Evolutionary conservation across 2,329 filamentous ascomycete species (phyloP).

Genomic region (Orbilia blumenaviensis): DNA sequence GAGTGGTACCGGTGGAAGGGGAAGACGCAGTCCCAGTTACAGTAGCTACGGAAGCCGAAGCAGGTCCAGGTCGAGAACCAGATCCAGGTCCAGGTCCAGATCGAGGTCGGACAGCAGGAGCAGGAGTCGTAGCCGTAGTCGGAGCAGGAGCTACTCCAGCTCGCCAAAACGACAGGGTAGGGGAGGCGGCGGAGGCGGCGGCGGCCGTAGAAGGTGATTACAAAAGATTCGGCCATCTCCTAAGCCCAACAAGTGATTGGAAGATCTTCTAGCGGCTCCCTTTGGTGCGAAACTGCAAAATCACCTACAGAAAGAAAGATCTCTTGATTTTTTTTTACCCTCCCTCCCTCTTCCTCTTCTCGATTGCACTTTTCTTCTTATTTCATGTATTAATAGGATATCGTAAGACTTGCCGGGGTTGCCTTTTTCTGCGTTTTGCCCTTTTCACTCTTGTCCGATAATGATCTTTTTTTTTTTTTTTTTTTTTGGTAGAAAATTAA

Average conservation of each 20-base stretch:
- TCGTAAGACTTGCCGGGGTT: neutral
- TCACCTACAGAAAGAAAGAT: neutral
- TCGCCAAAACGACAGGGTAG: constrained; percentile 29
- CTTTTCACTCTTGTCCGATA: too few relatives aligned
- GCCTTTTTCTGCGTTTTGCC: neutral
- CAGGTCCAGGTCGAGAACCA: constrained; percentile 60
- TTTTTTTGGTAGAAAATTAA: neutral
- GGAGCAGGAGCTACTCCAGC: constrained; percentile 39
- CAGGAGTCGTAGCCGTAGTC: constrained; percentile 56
- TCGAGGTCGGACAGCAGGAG: constrained; percentile 59
- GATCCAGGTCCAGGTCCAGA: neutral
- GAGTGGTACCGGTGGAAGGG: constrained; percentile 59
- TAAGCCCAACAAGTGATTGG: too few relatives aligned
- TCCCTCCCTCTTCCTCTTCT: neutral
- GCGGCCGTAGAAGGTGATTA: constrained; percentile 16
- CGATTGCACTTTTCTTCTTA: neutral
- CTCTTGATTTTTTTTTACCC: neutral
- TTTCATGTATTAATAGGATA: constrained; percentile 20
- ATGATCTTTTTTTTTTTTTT: too few relatives aligned
- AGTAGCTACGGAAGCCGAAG: constrained; percentile 63
- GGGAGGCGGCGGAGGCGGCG: constrained; percentile 24
- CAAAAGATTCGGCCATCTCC: too few relatives aligned
- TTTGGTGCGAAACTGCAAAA: neutral
- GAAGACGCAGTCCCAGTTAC: constrained; percentile 72
- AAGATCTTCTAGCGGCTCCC: too few relatives aligned